Evolutionary conservation across 148 eudicot genomes (phyloP), one percentile per base, ranked within the genome.

Genomic region (Silene conica): DNA sequence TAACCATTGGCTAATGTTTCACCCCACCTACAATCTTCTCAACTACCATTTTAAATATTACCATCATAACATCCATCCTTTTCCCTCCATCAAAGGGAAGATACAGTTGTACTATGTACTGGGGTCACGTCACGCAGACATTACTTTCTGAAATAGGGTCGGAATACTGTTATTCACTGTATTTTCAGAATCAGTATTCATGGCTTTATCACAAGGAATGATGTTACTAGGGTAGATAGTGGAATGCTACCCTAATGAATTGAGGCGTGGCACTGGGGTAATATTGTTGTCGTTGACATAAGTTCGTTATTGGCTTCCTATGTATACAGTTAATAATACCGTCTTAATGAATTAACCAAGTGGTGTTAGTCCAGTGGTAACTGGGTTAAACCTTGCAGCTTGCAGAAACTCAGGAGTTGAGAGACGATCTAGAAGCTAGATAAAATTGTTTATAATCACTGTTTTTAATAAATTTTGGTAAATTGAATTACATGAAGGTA

Each of bases 401-500:
- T n/a, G n/a, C n/a, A n/a, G n/a, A n/a, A n/a, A n/a, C n/a, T n/a
- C n/a, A n/a, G n/a, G n/a, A n/a, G n/a, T n/a, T n/a, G n/a, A n/a
- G n/a, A n/a, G n/a, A n/a, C n/a, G n/a, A 20, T 18, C 62, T 2
- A 8, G 63, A 59, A 59, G 63, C 63, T 21, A 59, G 63, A 59
- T 20, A 10, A 7, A 38, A 38, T 38, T 38, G 8, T 7, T 38
- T 38, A 6, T 38, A 34, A 14, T 23, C 31, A 67, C 70, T 48
- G 16, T 19, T n/a, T 15, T 60, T 22, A 10, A 65, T 76, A 71
- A 71, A 21, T 80, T 71, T 25, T 59, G 65, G 19, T 76, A 23
- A 76, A 71, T 80, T 26, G 12, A 67, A 76, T 69, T 69, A 69
- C 59, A 50, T 16, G 41, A 38, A 38, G 43, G 57, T 26, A 5